Conservation (phyloP, 2,329 filamentous ascomycete species). For the Aureobasidium sp. region DNA sequence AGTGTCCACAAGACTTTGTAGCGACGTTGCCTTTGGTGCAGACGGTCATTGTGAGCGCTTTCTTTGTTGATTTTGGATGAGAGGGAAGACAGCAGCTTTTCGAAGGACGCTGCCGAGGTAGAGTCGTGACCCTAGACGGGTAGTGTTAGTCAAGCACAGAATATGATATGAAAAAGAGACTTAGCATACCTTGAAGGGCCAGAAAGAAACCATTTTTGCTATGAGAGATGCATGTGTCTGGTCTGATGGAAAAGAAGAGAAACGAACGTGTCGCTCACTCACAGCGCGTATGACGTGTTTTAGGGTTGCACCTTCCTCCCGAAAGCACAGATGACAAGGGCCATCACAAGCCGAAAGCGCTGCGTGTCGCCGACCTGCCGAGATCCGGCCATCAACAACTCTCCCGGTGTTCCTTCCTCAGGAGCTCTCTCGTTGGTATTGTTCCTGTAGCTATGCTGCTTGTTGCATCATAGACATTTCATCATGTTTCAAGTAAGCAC, state of each 20-base stretch:
- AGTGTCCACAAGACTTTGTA: conserved; percentile 81
- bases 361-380: neutral
- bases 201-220: conserved; percentile 64
- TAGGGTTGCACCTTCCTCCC: neutral
- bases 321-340: neutral
- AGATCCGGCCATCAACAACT: neutral
- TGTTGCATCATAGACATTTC: neutral
- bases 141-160: neutral
- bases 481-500: conserved; percentile 9
- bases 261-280: neutral
- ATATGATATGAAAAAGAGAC: neutral
- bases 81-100: conserved; percentile 77
- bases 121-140: conserved; percentile 58
- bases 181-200: conserved; percentile 66
- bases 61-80: conserved; percentile 73
- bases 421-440: neutral
- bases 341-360: neutral
- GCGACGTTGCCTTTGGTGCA: conserved; percentile 64
- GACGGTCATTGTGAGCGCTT: conserved; percentile 62
- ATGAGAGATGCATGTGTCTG: neutral
- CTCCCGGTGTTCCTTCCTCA: neutral
- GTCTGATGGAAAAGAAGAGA: neutral
- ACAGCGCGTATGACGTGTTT: no score
- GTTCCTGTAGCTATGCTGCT: neutral
- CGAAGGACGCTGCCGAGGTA: conserved; percentile 82